Conservation (phyloP, 352 stramenopile species). For the Pseudoperonospora humuli region DNA sequence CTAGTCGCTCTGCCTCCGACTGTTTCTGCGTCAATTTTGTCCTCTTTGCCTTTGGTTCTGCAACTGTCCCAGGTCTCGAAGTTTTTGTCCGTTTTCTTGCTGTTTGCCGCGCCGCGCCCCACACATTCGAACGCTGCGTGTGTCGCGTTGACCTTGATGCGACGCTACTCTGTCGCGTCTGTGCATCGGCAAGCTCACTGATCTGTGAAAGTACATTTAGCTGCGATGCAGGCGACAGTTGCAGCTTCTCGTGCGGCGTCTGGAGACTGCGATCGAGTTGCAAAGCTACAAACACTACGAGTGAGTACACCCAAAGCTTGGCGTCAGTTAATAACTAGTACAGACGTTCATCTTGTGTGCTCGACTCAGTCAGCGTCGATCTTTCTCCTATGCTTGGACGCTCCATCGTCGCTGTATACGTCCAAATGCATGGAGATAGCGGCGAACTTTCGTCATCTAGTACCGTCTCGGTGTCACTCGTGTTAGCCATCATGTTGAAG, state of each 20-base stretch:
- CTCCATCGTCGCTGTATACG: not conserved
- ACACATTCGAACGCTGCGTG: constrained; percentile 17
- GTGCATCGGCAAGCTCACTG: constrained; percentile 50
- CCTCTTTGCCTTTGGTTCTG: constrained; percentile 10
- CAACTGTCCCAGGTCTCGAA: not conserved
- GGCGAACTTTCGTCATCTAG: constrained; percentile 23
- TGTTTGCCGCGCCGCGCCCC: constrained; percentile 8
- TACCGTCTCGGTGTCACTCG: constrained; percentile 40
- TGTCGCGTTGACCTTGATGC: not conserved
- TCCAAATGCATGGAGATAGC: constrained; percentile 36
- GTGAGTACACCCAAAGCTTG: no score
- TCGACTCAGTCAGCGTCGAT: not conserved
- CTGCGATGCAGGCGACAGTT: constrained; percentile 60
- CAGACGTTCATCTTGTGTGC: not conserved
- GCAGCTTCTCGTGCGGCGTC: constrained; percentile 14
- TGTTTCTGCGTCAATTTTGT: constrained; percentile 9
- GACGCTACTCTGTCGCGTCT: constrained; percentile 4
- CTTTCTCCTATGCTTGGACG: no score
- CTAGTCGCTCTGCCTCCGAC: constrained; percentile 19
- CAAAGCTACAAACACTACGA: constrained; percentile 1
- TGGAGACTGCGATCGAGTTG: not conserved
- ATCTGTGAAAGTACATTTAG: constrained; percentile 71
- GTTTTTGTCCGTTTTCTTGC: constrained; percentile 1
- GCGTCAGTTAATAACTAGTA: not conserved
- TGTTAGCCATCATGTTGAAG: constrained; percentile 21